Base-by-base conservation (phyloP, 768 basidiomycete genomes). In the Heimioporus sp. region DNA sequence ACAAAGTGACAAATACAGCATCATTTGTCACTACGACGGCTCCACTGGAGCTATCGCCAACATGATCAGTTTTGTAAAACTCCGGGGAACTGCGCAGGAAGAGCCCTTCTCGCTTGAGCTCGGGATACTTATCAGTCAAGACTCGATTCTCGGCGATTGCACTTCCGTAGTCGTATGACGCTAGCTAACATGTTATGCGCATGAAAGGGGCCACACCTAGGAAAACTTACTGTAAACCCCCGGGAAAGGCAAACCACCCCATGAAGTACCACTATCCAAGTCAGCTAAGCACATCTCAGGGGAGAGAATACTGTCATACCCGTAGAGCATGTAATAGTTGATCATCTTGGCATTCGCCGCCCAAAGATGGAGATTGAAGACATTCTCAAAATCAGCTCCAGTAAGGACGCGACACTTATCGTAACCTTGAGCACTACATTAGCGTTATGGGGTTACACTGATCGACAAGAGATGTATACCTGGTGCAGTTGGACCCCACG, bases 301-400 rank as follows among this genome's bases (percentile, higher is more conserved):
- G 10, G 20, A 50, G 38, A 35, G 36, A 36, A 31, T 9, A 32
- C 13, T 7, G 48, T 24, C 71, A 24, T 64, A 86, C 86, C 86
- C 90, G 59, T 83, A 90, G 48, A 90, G 58, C 92, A 93, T 92
- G 68, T 93, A 93, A 55, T 87, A 89, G 60, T 81, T 90, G 52
- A 92, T 82, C 41, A 93, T 60, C 61, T 92, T 93, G 2, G 82
- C 87, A 67, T 92, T 92, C 44, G 80, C 78, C 10, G 90, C 89
- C 86, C 86, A 90, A 41, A 90, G 74, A 47, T 87, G 74, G 51
- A 82, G 76, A 59, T 93, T 82, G 68, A 91, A 92, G 7, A 92
- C 92, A 38, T 82, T 85, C 67, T 84, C 77, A 68, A 90, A 92
- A 60, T 85, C 76, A 1, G 85, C 72, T 3, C 87, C 87, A 11